Percentiles rank a stretch among this genome's conserved stretches.
Conservation (phyloP, 768 basidiomycete species). For the Favolaschia claudopus region DNA sequence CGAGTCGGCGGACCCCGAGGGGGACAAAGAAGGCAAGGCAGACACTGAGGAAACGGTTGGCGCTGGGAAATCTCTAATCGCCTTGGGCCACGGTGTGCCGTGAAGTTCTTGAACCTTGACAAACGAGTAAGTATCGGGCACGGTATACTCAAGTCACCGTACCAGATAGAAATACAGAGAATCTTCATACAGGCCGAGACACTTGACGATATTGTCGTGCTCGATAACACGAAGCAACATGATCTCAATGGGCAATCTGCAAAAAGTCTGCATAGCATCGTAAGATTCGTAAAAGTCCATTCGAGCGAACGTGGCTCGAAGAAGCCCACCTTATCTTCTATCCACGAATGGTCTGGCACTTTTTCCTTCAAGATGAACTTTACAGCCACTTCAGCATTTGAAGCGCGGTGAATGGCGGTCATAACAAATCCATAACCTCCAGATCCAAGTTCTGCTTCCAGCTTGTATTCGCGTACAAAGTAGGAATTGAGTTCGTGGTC, state of each 20-base stretch:
- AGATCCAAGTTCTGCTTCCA: slow-evolving; percentile 83
- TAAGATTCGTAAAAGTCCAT: slow-evolving; percentile 56
- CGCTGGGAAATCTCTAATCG: slow-evolving; percentile 41
- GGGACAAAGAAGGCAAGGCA: slow-evolving; percentile 64
- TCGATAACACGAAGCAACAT: slow-evolving; percentile 75
- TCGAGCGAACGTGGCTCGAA: not conserved
- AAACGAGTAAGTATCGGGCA: slow-evolving; percentile 2
- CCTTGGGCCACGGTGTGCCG: slow-evolving; percentile 84
- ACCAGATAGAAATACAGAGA: slow-evolving; percentile 87
- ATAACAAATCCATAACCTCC: slow-evolving; percentile 97
- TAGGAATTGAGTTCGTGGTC: slow-evolving; percentile 65
- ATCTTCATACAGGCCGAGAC: slow-evolving; percentile 88
- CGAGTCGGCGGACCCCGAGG: slow-evolving; percentile 59
- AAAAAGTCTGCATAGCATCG: slow-evolving; percentile 51
- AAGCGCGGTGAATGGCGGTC: slow-evolving; percentile 71
- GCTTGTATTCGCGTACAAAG: slow-evolving; percentile 66
- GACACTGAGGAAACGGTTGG: slow-evolving; percentile 38
- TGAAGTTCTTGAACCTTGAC: slow-evolving; percentile 89
- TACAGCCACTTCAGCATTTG: slow-evolving; percentile 81
- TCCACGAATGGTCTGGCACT: slow-evolving; percentile 57
- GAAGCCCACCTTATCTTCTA: slow-evolving; percentile 16
- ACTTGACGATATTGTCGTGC: slow-evolving; percentile 85
- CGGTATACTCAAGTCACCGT: slow-evolving; percentile 38
- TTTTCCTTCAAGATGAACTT: slow-evolving; percentile 91
- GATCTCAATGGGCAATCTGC: slow-evolving; percentile 82